These are phyloP conservation scores for Flaveria bidentis DNA, from an alignment of 129 eudicot genomes.

Conservation along the genomic window DNA sequence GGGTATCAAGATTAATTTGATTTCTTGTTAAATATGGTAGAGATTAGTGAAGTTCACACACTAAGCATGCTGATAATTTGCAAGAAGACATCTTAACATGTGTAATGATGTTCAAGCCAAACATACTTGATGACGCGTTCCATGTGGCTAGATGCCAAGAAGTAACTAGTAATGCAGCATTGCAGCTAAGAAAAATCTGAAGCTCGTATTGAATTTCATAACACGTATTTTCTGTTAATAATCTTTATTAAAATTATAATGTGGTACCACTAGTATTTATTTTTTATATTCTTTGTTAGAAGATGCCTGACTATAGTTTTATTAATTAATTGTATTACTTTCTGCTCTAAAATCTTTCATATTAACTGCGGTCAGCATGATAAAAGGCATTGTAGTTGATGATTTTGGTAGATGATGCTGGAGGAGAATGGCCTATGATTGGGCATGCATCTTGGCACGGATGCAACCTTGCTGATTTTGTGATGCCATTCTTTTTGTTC, in stretches of 20 bases:
- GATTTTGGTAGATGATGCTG: constrained; percentile 95
- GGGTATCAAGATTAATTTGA: too few species aligned
- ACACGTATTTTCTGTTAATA: neutral
- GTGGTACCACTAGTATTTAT: neutral
- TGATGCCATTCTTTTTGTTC: constrained; percentile 88
- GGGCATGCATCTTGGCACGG: constrained; percentile 92
- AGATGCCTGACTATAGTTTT: neutral
- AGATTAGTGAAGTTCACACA: too few species aligned
- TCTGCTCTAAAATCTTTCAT: constrained; percentile 4
- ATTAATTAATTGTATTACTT: neutral
- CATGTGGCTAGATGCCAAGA: too few species aligned
- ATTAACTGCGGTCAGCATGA: neutral
- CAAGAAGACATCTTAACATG: too few species aligned
- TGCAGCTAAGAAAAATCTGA: too few species aligned
- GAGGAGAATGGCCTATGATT: constrained; percentile 78
- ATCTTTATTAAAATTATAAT: neutral
- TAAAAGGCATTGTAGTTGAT: constrained; percentile 51
- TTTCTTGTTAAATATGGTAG: too few species aligned
- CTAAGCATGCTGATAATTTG: too few species aligned
- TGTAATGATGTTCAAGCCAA: too few species aligned
- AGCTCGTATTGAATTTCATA: too few species aligned
- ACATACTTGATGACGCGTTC: too few species aligned
- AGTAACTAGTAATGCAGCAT: too few species aligned
- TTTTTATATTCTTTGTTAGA: neutral
- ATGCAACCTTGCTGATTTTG: constrained; percentile 89